Conservation (phyloP, 2,329 filamentous ascomycete genomes). For the Fusarium marasasianum region DNA sequence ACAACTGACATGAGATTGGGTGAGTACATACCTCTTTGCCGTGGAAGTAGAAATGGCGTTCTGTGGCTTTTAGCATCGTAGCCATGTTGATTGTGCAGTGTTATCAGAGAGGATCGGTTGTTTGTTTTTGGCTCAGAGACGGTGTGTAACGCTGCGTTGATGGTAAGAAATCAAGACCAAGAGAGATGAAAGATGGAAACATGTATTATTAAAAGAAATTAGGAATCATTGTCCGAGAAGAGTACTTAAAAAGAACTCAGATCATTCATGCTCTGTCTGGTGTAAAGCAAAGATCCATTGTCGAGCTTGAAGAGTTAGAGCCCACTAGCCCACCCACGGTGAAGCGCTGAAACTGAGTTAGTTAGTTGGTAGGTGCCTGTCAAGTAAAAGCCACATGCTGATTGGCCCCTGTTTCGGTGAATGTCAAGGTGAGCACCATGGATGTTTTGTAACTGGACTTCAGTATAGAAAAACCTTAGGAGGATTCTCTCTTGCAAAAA, state of each 20-base stretch:
- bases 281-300: not conserved
- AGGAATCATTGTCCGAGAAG: not conserved
- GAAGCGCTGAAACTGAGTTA: not conserved
- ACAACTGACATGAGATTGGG: too few relatives aligned
- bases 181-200: not conserved
- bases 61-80: conserved; percentile 59
- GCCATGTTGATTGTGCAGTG: not conserved
- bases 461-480: too few relatives aligned
- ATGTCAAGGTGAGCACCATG: not conserved
- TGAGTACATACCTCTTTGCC: conserved; percentile 46
- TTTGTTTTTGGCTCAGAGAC: not conserved
- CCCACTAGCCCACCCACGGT: not conserved
- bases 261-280: not conserved
- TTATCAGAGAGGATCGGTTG: not conserved
- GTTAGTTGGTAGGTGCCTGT: conserved; percentile 10
- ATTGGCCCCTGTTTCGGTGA: conserved; percentile 11
- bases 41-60: conserved; percentile 62
- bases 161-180: not conserved
- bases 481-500: not conserved
- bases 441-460: not conserved
- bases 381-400: not conserved
- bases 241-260: not conserved
- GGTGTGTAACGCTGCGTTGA: not conserved
- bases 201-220: not conserved
- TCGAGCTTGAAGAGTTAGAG: not conserved